Evolutionary conservation across 2,329 filamentous ascomycete genomes (phyloP), one percentile per base, ranked within the genome.

Genomic region (Massarina eburnea): DNA sequence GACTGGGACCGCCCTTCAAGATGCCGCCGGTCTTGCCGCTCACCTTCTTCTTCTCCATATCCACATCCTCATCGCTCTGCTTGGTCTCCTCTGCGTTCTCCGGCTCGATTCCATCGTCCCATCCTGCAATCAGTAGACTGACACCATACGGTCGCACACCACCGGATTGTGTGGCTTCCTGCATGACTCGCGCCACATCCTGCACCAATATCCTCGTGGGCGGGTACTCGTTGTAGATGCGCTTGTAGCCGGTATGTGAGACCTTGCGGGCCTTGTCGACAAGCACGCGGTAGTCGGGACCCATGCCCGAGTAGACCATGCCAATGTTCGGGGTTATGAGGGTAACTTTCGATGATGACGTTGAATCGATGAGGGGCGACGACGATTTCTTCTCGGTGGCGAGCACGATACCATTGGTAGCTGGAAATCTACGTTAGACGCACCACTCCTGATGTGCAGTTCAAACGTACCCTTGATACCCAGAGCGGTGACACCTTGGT

Each of bases 221-320:
- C n/a, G 94, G 94, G 78, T 99, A 99, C 78, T 99, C 94, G 77
- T 99, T 99, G 81, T 99, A 99, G 78, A 99, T 91, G 73, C 94
- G 90, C 84, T 99, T 99, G 85, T 99, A 99, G 73, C 86, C 88
- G 38, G 94, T 95, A 77, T 99, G 94, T 45, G 91, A 96, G 59
- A 96, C 94, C 76, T 97, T 99, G 70, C 94, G 91, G 61, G 94
- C 94, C 74, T 91, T 92, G 80, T 99, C 94, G 62, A 97, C 94
- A 43, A 99, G 82, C 46, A 99, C 90, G 73, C 94, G 86, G 79
- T 97, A 99, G 75, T 99, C 94, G 49, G 94, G 94, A 22, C 94
- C 92, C 94, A 99, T 99, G 71, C 94, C 94, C 41, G 91, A 91
- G 78, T 99, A 99, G 65, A 99, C 94, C 89, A 97, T 96, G 72